Conservation (phyloP, 129 eudicot genomes). For the Deinandra increscens region DNA sequence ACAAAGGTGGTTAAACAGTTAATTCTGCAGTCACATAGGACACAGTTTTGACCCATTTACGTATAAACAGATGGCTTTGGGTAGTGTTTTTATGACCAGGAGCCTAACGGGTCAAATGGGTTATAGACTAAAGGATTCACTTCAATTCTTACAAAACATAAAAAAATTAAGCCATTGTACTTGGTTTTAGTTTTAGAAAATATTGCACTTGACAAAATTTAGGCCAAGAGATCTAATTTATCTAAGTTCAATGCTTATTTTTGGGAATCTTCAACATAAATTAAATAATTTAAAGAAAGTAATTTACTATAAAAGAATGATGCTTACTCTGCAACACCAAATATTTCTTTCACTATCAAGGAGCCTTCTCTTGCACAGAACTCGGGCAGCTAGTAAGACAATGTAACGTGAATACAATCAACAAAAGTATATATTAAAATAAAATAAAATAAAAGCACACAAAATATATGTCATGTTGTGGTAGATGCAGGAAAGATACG, state of each 20-base stretch:
- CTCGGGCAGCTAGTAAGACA: constrained; percentile 73
- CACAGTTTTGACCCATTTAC: neutral
- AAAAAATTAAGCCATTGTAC: neutral
- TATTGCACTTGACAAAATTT: neutral
- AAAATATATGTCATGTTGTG: neutral
- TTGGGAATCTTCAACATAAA: neutral
- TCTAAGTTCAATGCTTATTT: neutral
- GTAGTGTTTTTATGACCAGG: neutral
- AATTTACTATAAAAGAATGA: constrained; percentile 2
- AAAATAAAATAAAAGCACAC: neutral
- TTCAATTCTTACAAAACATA: neutral
- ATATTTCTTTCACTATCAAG: constrained; percentile 80
- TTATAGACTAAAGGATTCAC: neutral
- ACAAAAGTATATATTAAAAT: neutral
- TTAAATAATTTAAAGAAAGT: neutral
- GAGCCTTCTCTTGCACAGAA: constrained; percentile 83
- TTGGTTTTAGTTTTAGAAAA: neutral
- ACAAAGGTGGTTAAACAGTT: constrained; percentile 5
- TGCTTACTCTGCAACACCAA: constrained; percentile 95
- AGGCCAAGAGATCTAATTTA: neutral
- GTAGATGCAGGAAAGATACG: too few species aligned
- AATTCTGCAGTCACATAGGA: neutral
- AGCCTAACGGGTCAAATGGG: neutral
- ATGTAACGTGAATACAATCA: constrained; percentile 18
- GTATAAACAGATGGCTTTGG: neutral